Evolutionary conservation across 1,284 basidiomycete species (phyloP).

Genomic region (Lignosus rhinocerotis): DNA sequence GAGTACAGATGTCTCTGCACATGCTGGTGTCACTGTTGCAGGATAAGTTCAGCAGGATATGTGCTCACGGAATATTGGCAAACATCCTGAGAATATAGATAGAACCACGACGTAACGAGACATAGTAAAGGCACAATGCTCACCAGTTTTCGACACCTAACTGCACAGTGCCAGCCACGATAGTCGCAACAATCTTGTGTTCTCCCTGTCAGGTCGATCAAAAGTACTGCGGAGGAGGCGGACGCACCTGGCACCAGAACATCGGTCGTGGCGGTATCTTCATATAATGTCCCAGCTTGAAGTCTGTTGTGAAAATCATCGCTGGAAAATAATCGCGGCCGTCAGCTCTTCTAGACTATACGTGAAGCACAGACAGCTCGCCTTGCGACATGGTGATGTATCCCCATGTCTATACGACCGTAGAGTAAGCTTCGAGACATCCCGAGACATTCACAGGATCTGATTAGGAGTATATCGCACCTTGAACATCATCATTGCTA

Average conservation of each 20-base stretch:
- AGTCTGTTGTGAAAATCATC: constrained; percentile 58
- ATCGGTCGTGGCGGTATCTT: constrained; percentile 59
- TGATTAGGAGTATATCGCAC: constrained; percentile 19
- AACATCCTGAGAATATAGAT: constrained; percentile 48
- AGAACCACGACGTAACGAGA: neutral
- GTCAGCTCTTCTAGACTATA: neutral
- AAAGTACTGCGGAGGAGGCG: neutral
- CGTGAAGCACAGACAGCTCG: constrained; percentile 13
- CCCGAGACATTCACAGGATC: neutral
- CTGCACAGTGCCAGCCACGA: constrained; percentile 64
- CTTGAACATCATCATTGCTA: constrained; percentile 50
- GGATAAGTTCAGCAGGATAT: neutral
- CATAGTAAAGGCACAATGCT: neutral
- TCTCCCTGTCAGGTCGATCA: neutral
- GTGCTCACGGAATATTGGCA: constrained; percentile 47
- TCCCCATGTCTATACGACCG: constrained; percentile 41
- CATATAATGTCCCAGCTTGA: constrained; percentile 76
- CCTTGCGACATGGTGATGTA: constrained; percentile 47
- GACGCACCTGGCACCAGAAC: constrained; percentile 47
- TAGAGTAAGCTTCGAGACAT: neutral
- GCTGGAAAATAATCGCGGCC: constrained; percentile 9
- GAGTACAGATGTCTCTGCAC: constrained; percentile 45
- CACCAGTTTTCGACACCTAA: constrained; percentile 65
- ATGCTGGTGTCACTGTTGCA: neutral
- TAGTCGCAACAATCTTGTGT: constrained; percentile 59